Evolutionary conservation across 495 filamentous ascomycete species (phyloP), one percentile per base, ranked within the genome.

Genomic region (Cercophora sp.): DNA sequence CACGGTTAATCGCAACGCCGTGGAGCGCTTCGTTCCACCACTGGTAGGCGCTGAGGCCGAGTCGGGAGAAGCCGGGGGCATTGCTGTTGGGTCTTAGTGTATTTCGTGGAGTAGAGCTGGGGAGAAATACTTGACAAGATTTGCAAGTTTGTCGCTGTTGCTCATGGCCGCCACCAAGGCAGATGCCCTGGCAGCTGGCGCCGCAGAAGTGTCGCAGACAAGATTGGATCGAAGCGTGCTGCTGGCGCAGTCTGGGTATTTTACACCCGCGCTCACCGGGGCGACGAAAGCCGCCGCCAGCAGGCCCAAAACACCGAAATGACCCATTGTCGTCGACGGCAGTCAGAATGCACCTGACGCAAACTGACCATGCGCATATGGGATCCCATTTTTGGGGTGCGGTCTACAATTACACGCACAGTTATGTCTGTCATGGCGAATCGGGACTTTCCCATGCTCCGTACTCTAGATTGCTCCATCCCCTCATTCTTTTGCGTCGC

Each of bases 21-120:
- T 80, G 77, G 0, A 79, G 66, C 5, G 73, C 77, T 59, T 81
- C 78, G 37, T 64, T 74, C 77, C 77, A 80, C 76, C 75, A 78
- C 24, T 75, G 57, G 54, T 81, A 80, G 1, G 62, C 50, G 0
- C 59, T 59, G 1, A 77, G 41, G 6, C 74, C 74, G 2, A 77
- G 54, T 16, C 68, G 54, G n/a, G 59, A 52, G 8, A 55, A 53
- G 0, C 74, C 73, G 1, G 59, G 58, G 32, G 68, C 66, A 19
- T 65, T 57, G 42, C 64, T 66, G 31, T 46, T 4, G 1, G 32
- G 35, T 16, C 18, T 11, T 6, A 53, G 29, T 66, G 9, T 23
- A 20, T 2, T 24, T n/a, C 65, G 53, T 20, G 37, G n/a, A 24
- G 16, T 19, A 27, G 18, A 25, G 1, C 35, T 29, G 6, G 34